These are phyloP conservation scores for Rhizomucor miehei DNA, from an alignment of 371 early-diverging fungal species.

Conservation along the genomic window DNA sequence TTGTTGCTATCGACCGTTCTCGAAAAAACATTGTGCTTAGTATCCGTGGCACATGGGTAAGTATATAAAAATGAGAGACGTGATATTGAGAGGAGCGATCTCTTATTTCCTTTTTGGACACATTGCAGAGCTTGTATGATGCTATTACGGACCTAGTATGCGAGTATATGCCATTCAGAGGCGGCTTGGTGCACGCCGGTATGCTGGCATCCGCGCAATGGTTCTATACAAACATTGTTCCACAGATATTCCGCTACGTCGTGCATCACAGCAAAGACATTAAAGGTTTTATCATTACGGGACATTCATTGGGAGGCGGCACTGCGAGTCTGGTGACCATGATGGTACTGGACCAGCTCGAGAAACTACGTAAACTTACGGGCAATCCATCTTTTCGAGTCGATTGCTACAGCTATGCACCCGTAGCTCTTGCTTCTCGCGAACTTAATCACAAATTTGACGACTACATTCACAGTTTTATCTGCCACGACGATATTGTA, in stretches of 20 bases:
- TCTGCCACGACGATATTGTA: conserved; percentile 73
- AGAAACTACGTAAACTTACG: conserved; percentile 37
- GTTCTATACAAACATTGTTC: conserved; percentile 71
- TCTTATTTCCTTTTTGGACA: neutral
- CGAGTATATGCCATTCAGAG: conserved; percentile 82
- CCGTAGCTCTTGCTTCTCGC: conserved; percentile 58
- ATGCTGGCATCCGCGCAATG: conserved; percentile 78
- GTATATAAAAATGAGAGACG: conserved; percentile 52
- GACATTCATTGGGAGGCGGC: conserved; percentile 68
- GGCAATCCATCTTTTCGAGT: conserved; percentile 31
- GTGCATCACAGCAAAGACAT: conserved; percentile 18
- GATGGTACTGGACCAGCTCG: conserved; percentile 63
- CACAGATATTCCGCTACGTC: conserved; percentile 54
- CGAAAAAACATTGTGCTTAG: conserved; percentile 69
- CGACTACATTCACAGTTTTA: conserved; percentile 64
- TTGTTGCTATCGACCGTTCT: conserved; percentile 68
- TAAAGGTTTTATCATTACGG: conserved; percentile 16
- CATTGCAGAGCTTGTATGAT: conserved; percentile 59
- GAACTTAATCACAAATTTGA: conserved; percentile 57
- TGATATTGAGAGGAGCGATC: neutral
- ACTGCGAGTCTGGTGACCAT: conserved; percentile 74
- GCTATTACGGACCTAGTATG: conserved; percentile 78
- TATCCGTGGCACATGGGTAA: conserved; percentile 86
- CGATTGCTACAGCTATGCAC: conserved; percentile 44
- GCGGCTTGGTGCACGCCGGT: conserved; percentile 81